A percentile compares a stretch with the other conserved stretches of the same genome.
Evolutionary conservation across 2,329 filamentous ascomycete genomes (phyloP).

Genomic region (Fusarium mexicanum): DNA sequence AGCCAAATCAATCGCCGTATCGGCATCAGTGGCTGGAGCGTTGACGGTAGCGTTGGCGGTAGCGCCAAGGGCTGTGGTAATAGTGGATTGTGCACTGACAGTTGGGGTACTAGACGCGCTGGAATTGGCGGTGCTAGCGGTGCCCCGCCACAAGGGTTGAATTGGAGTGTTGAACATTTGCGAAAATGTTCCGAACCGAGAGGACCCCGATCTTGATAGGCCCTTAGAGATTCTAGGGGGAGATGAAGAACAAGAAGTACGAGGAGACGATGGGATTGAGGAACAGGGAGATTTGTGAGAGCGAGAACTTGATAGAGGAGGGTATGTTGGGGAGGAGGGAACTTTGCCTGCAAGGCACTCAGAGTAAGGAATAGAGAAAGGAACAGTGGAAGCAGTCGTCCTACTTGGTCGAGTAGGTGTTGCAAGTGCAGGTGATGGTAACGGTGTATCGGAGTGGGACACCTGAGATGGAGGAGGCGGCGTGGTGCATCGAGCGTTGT

Average conservation of each 20-base stretch:
- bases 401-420: constrained; percentile 32
- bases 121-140: constrained; percentile 16
- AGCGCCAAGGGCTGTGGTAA: constrained; percentile 20
- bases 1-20: constrained; percentile 25
- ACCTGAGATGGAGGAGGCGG: constrained; percentile 25
- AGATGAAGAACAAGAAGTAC: constrained; percentile 38
- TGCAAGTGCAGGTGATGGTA: constrained; percentile 18
- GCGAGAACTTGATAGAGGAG: constrained; percentile 6
- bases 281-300: constrained; percentile 10
- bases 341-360: constrained; percentile 21
- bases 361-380: constrained; percentile 23
- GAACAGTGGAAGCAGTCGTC: constrained; percentile 2
- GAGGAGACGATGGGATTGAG: constrained; percentile 36
- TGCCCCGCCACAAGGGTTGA: constrained; percentile 41
- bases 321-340: constrained; percentile 24
- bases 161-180: constrained; percentile 41
- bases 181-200: constrained; percentile 38
- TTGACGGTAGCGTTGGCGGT: constrained; percentile 30
- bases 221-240: constrained; percentile 42
- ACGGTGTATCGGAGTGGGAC: constrained; percentile 25
- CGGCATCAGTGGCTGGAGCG: constrained; percentile 33
- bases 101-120: constrained; percentile 29
- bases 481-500: constrained; percentile 39
- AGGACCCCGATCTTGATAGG: constrained; percentile 41
- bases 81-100: constrained; percentile 25